These are phyloP conservation scores for Warburgia ugandensis DNA, from an alignment of 164 flowering plant genomes.

Conservation along the genomic window DNA sequence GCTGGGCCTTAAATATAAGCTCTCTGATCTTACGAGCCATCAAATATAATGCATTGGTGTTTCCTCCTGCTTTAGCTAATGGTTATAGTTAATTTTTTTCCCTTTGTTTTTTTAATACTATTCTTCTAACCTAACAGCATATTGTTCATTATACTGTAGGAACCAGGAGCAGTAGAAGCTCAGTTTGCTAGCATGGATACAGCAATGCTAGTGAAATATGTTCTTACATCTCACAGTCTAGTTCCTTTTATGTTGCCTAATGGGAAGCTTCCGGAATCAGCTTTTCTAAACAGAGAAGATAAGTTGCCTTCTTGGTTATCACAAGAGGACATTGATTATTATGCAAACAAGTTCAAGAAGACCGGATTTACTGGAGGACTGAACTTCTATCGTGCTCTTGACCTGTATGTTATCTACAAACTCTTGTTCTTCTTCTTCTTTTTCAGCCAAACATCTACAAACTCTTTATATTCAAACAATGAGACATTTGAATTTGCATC, in stretches of 20 bases:
- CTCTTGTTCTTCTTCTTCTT: too few relatives aligned
- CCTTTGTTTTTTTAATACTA: too few relatives aligned
- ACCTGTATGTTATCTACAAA: constrained; percentile 42
- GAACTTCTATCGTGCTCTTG: constrained; percentile 47
- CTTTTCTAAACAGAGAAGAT: not conserved
- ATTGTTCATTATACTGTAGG: too few relatives aligned
- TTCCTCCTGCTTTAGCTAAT: too few relatives aligned
- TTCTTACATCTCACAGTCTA: constrained; percentile 21
- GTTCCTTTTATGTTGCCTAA: constrained; percentile 33
- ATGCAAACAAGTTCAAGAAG: constrained; percentile 35
- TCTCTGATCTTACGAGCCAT: too few relatives aligned
- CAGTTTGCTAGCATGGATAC: constrained; percentile 40
- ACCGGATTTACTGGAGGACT: constrained; percentile 46
- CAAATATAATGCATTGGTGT: too few relatives aligned
- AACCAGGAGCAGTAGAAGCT: constrained; percentile 48
- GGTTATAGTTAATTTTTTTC: too few relatives aligned
- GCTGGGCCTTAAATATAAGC: too few relatives aligned
- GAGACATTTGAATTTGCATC: too few relatives aligned
- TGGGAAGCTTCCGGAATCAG: not conserved
- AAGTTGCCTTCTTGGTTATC: constrained; percentile 42
- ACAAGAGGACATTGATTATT: constrained; percentile 38
- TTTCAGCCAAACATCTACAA: too few relatives aligned
- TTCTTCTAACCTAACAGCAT: too few relatives aligned
- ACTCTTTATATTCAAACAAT: too few relatives aligned
- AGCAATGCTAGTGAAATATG: constrained; percentile 35